phyloP scores from a whole-genome alignment of 306 rosid genomes.

The Castanea sativa region DNA sequence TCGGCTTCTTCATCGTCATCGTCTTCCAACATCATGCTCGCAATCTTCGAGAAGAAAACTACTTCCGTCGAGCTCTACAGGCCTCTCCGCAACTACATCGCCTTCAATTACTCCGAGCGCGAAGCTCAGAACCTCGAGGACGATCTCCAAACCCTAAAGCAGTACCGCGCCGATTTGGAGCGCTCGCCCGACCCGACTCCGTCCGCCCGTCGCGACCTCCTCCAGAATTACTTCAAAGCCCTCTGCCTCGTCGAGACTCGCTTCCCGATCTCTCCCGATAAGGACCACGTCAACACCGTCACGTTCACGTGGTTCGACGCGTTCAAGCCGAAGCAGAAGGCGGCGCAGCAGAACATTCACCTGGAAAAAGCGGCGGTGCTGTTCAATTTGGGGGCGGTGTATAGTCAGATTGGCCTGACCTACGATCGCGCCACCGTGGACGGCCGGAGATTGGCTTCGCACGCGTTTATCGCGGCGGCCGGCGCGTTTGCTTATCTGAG shows the following conservation, averaged over 20 bases:
- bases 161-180: constrained; percentile 76
- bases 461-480: constrained; percentile 79
- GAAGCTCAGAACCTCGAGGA: constrained; percentile 93
- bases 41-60: constrained; percentile 89
- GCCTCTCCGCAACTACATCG: constrained; percentile 84
- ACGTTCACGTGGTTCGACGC: constrained; percentile 91
- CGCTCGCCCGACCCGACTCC: constrained; percentile 86
- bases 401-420: constrained; percentile 87
- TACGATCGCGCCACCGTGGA: constrained; percentile 77
- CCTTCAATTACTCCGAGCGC: constrained; percentile 92
- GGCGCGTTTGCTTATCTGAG: constrained; percentile 73
- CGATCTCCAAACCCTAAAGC: constrained; percentile 89
- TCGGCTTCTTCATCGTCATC: constrained; percentile 42
- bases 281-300: constrained; percentile 71
- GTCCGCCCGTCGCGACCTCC: constrained; percentile 82
- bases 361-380: constrained; percentile 85
- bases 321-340: constrained; percentile 77
- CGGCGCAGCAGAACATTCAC: constrained; percentile 93
- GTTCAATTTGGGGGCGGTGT: constrained; percentile 85
- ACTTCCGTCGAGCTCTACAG: constrained; percentile 68
- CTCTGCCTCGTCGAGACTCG: constrained; percentile 95
- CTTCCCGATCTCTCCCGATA: constrained; percentile 87
- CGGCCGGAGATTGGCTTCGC: constrained; percentile 76
- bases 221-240: constrained; percentile 67
- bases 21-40: constrained; percentile 76